phyloP scores from a whole-genome alignment of 345 rosid species.

The Kandelia obovata region DNA sequence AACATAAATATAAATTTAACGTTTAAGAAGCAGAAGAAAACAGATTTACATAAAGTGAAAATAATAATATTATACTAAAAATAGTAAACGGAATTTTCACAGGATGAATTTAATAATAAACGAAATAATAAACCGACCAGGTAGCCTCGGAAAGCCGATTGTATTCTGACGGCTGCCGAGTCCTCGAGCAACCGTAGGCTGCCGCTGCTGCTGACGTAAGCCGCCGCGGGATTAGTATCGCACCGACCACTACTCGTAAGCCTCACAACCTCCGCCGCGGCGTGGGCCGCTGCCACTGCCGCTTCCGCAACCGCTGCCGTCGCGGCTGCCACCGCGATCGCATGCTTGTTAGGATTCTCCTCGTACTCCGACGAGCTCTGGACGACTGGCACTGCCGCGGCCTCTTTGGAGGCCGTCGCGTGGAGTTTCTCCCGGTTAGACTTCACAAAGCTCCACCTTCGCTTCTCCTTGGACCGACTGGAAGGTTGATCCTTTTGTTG shows the following conservation, averaged over 20 bases:
- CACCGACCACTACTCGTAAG: conserved; percentile 75
- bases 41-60: too few species aligned
- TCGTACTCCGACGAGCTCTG: conserved; percentile 23
- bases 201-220: conserved; percentile 26
- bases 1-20: too few species aligned
- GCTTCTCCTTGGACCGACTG: conserved; percentile 41
- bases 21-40: too few species aligned
- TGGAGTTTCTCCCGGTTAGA: conserved; percentile 51
- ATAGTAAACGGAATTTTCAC: too few species aligned
- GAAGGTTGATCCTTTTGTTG: conserved; percentile 7
- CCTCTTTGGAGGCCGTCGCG: conserved; percentile 6
- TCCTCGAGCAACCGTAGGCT: conserved; percentile 29
- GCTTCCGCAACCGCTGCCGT: conserved; percentile 77
- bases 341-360: conserved; percentile 45
- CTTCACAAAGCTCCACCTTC: conserved; percentile 86
- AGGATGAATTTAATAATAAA: too few species aligned
- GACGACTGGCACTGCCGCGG: conserved; percentile 19
- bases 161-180: conserved; percentile 70
- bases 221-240: conserved; percentile 17
- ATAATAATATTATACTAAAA: too few species aligned
- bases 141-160: conserved; percentile 83
- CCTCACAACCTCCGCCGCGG: conserved; percentile 69
- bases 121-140: conserved; percentile 45
- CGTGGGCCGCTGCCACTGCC: conserved; percentile 73
- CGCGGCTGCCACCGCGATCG: conserved; percentile 81